phyloP scores from a whole-genome alignment of 2,329 filamentous ascomycete species.

The Arthrobotrys sphaeroides region DNA sequence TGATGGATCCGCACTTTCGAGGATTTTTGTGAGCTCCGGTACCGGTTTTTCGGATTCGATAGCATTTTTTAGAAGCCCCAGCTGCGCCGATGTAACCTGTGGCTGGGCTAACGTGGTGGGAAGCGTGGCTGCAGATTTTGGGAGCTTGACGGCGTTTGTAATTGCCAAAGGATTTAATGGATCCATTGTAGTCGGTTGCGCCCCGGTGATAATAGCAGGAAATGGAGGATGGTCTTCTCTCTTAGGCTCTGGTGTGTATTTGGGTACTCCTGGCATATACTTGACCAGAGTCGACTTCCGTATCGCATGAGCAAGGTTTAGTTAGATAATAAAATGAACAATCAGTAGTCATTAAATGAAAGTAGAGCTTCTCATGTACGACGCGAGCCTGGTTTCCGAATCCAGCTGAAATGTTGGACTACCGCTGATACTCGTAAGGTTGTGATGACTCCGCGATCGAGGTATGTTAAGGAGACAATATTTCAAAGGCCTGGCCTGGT shows the following conservation, averaged over 20 bases:
- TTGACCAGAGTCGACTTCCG: not conserved
- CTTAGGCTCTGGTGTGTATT: constrained; percentile 2
- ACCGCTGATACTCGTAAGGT: too few relatives aligned
- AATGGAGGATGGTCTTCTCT: constrained; percentile 25
- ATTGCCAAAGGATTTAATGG: not conserved
- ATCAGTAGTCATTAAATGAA: too few relatives aligned
- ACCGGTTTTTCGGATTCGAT: constrained; percentile 19
- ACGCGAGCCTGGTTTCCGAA: too few relatives aligned
- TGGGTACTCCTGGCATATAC: constrained; percentile 29
- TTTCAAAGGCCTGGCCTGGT: too few relatives aligned
- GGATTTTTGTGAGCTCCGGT: constrained; percentile 5
- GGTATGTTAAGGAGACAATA: too few relatives aligned
- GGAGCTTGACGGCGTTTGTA: constrained; percentile 29
- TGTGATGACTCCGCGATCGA: too few relatives aligned
- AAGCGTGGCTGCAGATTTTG: not conserved
- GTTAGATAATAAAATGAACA: too few relatives aligned
- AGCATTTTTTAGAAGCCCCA: constrained; percentile 23
- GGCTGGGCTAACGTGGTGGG: not conserved
- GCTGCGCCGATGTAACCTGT: constrained; percentile 21
- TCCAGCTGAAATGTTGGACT: too few relatives aligned
- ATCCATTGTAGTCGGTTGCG: not conserved
- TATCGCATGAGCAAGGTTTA: not conserved
- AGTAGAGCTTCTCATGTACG: too few relatives aligned
- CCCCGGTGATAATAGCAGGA: not conserved
- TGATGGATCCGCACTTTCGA: constrained; percentile 3